Percentiles rank a stretch among this genome's conserved stretches.
These are phyloP conservation scores for Xylaria longipes DNA, from an alignment of 495 filamentous ascomycete genomes.

Conservation along the genomic window DNA sequence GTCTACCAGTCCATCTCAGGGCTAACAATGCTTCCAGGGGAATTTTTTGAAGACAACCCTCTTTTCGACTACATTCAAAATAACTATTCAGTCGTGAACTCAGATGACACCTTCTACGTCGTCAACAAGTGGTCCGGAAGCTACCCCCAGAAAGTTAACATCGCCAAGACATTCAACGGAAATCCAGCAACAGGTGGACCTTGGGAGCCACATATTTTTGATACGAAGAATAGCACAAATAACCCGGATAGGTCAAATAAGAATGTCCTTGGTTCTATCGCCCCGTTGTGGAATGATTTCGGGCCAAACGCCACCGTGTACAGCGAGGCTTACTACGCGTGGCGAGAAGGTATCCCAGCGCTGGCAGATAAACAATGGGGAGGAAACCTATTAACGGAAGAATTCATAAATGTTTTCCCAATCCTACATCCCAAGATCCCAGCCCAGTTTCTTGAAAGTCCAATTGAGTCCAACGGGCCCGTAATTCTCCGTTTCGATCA, in stretches of 20 bases:
- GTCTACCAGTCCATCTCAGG: neutral
- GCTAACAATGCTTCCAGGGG: slow-evolving; percentile 43
- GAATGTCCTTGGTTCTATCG: slow-evolving; percentile 51
- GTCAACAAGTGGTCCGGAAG: slow-evolving; percentile 55
- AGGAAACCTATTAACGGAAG: slow-evolving; percentile 47
- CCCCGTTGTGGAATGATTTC: slow-evolving; percentile 60
- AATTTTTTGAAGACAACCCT: slow-evolving; percentile 54
- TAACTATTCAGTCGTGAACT: slow-evolving; percentile 59
- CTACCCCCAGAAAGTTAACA: slow-evolving; percentile 51
- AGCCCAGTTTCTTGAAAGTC: slow-evolving; percentile 55
- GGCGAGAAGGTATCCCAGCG: slow-evolving; percentile 55
- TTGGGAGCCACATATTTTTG: slow-evolving; percentile 56
- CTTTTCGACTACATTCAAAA: slow-evolving; percentile 57
- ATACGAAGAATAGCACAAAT: slow-evolving; percentile 49
- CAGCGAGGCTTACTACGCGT: slow-evolving; percentile 56
- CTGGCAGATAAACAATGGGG: slow-evolving; percentile 64
- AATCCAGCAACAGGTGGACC: slow-evolving; percentile 46
- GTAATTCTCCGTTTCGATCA: slow-evolving; percentile 53
- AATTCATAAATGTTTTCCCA: slow-evolving; percentile 48
- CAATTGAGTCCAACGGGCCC: slow-evolving; percentile 44
- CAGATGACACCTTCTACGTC: slow-evolving; percentile 57
- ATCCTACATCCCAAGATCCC: slow-evolving; percentile 48
- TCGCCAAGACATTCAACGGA: slow-evolving; percentile 53
- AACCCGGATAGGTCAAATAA: slow-evolving; percentile 51
- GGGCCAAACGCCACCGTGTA: slow-evolving; percentile 55